Conservation (phyloP, 192 early-diverging fungal species). For the Backusella tuberculispora region DNA sequence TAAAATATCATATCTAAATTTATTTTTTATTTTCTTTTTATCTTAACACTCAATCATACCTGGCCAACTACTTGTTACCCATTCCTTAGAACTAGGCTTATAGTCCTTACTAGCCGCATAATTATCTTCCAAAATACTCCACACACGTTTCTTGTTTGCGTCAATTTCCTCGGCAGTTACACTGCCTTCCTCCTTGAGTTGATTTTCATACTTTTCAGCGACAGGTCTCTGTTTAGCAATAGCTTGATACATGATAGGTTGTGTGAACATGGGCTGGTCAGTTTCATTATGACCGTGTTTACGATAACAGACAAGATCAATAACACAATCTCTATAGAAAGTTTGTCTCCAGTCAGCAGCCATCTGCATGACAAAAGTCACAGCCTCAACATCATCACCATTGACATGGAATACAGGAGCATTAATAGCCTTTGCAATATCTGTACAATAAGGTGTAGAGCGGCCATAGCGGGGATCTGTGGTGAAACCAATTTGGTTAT, state of each 20-base stretch:
- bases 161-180: constrained; percentile 86
- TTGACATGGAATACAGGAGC: constrained; percentile 98
- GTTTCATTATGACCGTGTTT: constrained; percentile 98
- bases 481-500: constrained; percentile 99
- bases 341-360: constrained; percentile 94
- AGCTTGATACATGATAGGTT: constrained; percentile 94
- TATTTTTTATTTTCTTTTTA: neutral
- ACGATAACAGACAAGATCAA: constrained; percentile 97
- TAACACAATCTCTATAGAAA: constrained; percentile 94
- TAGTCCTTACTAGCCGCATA: constrained; percentile 88
- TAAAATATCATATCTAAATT: neutral
- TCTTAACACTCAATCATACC: constrained; percentile 30
- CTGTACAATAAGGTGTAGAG: constrained; percentile 94
- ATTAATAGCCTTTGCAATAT: constrained; percentile 93
- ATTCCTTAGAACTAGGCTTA: constrained; percentile 87
- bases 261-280: constrained; percentile 97
- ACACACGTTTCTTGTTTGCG: constrained; percentile 89
- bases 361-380: constrained; percentile 90
- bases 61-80: constrained; percentile 93
- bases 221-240: constrained; percentile 85
- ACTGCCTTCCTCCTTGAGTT: constrained; percentile 82
- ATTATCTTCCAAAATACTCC: constrained; percentile 90
- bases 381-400: constrained; percentile 96
- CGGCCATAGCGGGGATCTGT: constrained; percentile 95
- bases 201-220: constrained; percentile 81